A percentile compares a stretch with the other conserved stretches of the same genome.
phyloP scores from a whole-genome alignment of 2,329 filamentous ascomycete genomes.

The Karstenula rhodostoma region DNA sequence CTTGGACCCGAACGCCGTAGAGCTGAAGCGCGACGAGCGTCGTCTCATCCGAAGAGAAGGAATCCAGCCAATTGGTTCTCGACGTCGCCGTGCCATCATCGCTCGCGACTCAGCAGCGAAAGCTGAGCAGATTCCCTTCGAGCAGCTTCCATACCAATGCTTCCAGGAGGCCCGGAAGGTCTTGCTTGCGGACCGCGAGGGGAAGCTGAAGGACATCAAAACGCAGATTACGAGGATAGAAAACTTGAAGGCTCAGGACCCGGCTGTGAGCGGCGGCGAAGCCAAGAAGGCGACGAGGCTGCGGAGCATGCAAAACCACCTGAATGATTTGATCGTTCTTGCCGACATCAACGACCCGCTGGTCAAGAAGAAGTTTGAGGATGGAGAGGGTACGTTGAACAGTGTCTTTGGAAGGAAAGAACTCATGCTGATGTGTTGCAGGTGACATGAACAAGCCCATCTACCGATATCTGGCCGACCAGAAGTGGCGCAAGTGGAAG shows the following conservation, averaged over 20 bases:
- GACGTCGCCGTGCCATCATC: constrained; percentile 72
- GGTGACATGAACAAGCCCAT: constrained; percentile 97
- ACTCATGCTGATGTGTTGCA: constrained; percentile 49
- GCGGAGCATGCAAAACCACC: constrained; percentile 71
- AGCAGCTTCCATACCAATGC: constrained; percentile 94
- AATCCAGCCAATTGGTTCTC: constrained; percentile 79
- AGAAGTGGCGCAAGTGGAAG: constrained; percentile 87
- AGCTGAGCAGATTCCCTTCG: constrained; percentile 78
- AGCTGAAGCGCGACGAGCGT: constrained; percentile 64
- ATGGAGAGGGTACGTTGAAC: constrained; percentile 76
- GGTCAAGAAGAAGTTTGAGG: constrained; percentile 93
- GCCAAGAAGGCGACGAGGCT: constrained; percentile 71
- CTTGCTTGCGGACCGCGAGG: constrained; percentile 77
- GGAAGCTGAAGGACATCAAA: constrained; percentile 80
- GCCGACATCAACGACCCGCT: constrained; percentile 95
- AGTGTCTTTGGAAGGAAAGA: not conserved
- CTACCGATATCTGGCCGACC: constrained; percentile 87
- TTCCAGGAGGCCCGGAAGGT: constrained; percentile 95
- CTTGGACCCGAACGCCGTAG: constrained; percentile 44
- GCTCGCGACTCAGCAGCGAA: constrained; percentile 55
- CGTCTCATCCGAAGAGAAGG: constrained; percentile 71
- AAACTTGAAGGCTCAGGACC: constrained; percentile 66
- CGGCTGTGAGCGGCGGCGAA: constrained; percentile 69
- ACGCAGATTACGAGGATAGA: constrained; percentile 73
- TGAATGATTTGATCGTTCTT: constrained; percentile 84